These are phyloP conservation scores for Atractiella rhizophila DNA, from an alignment of 768 basidiomycete genomes.

Conservation along the genomic window DNA sequence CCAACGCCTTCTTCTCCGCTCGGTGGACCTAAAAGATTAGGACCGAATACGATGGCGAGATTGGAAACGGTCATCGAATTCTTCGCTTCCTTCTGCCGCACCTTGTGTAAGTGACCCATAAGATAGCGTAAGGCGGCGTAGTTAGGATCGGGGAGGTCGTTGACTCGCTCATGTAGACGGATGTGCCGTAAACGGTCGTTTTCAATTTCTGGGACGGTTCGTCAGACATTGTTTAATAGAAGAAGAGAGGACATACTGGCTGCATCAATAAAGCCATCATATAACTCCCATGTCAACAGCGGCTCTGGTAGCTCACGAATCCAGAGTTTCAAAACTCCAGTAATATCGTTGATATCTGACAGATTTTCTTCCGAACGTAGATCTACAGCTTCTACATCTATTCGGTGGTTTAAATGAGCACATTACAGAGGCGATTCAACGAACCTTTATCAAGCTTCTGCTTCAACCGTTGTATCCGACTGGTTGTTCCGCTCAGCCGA, in stretches of 20 bases:
- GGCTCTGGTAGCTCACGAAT: slow-evolving; percentile 87
- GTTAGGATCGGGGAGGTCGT: slow-evolving; percentile 94
- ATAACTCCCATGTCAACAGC: slow-evolving; percentile 51
- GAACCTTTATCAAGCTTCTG: slow-evolving; percentile 61
- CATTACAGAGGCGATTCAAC: slow-evolving; percentile 2
- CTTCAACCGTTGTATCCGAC: slow-evolving; percentile 58
- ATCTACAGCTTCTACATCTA: slow-evolving; percentile 67
- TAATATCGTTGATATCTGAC: slow-evolving; percentile 78
- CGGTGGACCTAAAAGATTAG: slow-evolving; percentile 68
- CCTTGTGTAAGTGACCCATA: slow-evolving; percentile 77
- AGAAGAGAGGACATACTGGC: slow-evolving; percentile 38
- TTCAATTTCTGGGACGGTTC: slow-evolving; percentile 44
- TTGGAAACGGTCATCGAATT: slow-evolving; percentile 89
- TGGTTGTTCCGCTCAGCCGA: slow-evolving; percentile 70
- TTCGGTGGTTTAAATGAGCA: no score
- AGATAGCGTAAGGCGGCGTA: slow-evolving; percentile 91
- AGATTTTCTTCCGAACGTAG: slow-evolving; percentile 73
- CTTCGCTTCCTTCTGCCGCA: slow-evolving; percentile 32
- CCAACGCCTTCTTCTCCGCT: slow-evolving; percentile 22
- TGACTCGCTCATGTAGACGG: slow-evolving; percentile 83
- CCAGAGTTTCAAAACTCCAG: slow-evolving; percentile 89
- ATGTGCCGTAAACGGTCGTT: slow-evolving; percentile 89
- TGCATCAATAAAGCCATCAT: slow-evolving; percentile 83
- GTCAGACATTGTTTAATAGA: neutral
- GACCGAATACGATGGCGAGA: slow-evolving; percentile 87